A percentile compares a stretch with the other conserved stretches of the same genome.
phyloP scores from a whole-genome alignment of 257 asterid species.

The Hygrophila difformis region DNA sequence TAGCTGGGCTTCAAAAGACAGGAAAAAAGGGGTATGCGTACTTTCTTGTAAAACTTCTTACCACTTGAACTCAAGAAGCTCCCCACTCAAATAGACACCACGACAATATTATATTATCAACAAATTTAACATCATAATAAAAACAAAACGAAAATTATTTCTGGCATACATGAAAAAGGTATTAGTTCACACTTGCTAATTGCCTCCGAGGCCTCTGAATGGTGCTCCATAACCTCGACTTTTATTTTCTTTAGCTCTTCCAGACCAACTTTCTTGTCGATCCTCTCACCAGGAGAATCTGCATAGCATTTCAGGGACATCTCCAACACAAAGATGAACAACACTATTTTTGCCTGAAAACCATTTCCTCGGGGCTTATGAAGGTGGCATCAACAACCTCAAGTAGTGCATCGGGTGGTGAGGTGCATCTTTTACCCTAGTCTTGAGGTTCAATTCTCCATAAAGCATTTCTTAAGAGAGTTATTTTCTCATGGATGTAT shows the following conservation, averaged over 20 bases:
- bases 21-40: too few relatives aligned
- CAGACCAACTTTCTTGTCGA: slow-evolving; percentile 21
- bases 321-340: too few relatives aligned
- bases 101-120: too few relatives aligned
- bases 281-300: slow-evolving; percentile 23
- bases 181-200: neutral
- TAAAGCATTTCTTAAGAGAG: slow-evolving; percentile 19
- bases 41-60: too few relatives aligned
- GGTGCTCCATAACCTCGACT: neutral
- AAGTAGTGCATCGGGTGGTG: slow-evolving; percentile 2
- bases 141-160: too few relatives aligned
- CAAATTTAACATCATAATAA: too few relatives aligned
- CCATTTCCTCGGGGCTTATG: slow-evolving; percentile 1
- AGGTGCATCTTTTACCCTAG: slow-evolving; percentile 14
- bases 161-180: too few relatives aligned
- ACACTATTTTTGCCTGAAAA: slow-evolving; percentile 5
- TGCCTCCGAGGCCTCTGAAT: too few relatives aligned
- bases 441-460: slow-evolving; percentile 2
- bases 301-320: slow-evolving; percentile 24
- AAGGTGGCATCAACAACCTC: slow-evolving; percentile 21
- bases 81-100: too few relatives aligned
- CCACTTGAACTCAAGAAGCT: too few relatives aligned
- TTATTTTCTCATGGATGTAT: slow-evolving; percentile 18
- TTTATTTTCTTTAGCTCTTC: slow-evolving; percentile 17
- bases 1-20: too few relatives aligned